Evolutionary conservation across 2,329 filamentous ascomycete species (phyloP), one percentile per base, ranked within the genome.

Genomic region (Aspergillus uvarum): DNA sequence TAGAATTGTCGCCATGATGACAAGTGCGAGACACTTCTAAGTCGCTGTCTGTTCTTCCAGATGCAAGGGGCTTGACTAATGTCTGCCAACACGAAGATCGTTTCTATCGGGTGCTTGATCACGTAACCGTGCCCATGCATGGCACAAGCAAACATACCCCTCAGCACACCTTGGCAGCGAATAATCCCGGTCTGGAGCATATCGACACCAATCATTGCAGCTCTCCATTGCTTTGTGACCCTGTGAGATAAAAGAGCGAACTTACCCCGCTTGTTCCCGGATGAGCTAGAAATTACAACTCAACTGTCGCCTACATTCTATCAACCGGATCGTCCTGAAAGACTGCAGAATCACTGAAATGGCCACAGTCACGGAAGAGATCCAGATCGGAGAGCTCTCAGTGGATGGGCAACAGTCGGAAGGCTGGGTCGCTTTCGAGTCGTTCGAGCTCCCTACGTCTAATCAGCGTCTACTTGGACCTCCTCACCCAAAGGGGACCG

Each of bases 381-480:
- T 63, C 1, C 47, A 56, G 4, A 22, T 61, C 7, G 47, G 53
- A 12, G 31, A 59, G 0, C 65, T 71, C n/a, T 64, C 67, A 19
- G 56, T 73, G 10, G 60, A 67, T 24, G 63, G 56, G 26, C 31
- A 47, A 47, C 21, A 2, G 2, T 16, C n/a, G 47, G 4, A 14
- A 8, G 11, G 12, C 10, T 12, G 52, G 7, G 14, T 59, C 32
- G 62, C 62, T 12, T 79, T 80, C 60, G 71, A 78, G 51, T 64
- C 76, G 3, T 80, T 80, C 58, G 59, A 72, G 22, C 73, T 80
- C 5, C 76, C 78, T 29, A 35, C 73, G 10, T 72, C 66, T n/a
- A 80, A 80, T 61, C 77, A 80, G 60, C 75, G 77, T 5, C 58
- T 68, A 14, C 75, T 80, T 2, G 76, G 77, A 10, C 51, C 68